Evolutionary conservation across 306 rosid genomes (phyloP).

Genomic region (Geum urbanum): DNA sequence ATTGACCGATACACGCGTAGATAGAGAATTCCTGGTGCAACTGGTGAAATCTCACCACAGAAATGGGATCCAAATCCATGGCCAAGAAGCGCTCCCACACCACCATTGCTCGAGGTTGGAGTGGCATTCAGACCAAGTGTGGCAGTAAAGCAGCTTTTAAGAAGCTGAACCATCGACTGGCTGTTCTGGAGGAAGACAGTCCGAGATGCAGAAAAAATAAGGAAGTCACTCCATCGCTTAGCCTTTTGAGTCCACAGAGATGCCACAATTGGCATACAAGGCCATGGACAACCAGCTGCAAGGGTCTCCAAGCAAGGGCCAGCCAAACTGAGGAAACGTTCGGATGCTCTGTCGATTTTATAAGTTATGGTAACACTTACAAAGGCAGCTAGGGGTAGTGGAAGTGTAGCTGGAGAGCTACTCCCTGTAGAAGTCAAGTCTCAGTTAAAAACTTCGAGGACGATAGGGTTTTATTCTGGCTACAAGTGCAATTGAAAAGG

Average conservation of each 20-base stretch:
- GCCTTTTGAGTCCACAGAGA: conserved; percentile 99
- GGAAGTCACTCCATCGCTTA: conserved; percentile 88
- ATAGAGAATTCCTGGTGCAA: conserved; percentile 91
- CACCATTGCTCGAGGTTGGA: conserved; percentile 64
- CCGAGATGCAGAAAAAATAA: conserved; percentile 83
- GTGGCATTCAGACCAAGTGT: conserved; percentile 69
- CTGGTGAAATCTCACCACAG: conserved; percentile 73
- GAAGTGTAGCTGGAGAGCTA: conserved; percentile 91
- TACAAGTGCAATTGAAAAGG: conserved; percentile 6
- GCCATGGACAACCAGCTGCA: conserved; percentile 98
- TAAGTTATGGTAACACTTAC: conserved; percentile 93
- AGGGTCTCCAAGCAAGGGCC: conserved; percentile 88
- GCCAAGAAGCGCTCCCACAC: conserved; percentile 88
- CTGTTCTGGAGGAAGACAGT: conserved; percentile 86
- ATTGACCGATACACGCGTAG: conserved; percentile 68
- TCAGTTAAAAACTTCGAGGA: not conserved
- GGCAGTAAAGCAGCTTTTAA: conserved; percentile 90
- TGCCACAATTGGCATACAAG: conserved; percentile 97
- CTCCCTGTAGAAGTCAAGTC: conserved; percentile 44
- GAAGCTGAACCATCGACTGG: conserved; percentile 74
- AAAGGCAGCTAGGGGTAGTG: conserved; percentile 94
- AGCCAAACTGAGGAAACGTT: conserved; percentile 83
- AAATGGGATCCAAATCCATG: conserved; percentile 80
- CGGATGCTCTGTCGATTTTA: conserved; percentile 75
- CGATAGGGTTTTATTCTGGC: not conserved